Percentiles rank a stretch among this genome's conserved stretches.
phyloP scores from a whole-genome alignment of 2,329 filamentous ascomycete genomes.

The Cadophora sp. region DNA sequence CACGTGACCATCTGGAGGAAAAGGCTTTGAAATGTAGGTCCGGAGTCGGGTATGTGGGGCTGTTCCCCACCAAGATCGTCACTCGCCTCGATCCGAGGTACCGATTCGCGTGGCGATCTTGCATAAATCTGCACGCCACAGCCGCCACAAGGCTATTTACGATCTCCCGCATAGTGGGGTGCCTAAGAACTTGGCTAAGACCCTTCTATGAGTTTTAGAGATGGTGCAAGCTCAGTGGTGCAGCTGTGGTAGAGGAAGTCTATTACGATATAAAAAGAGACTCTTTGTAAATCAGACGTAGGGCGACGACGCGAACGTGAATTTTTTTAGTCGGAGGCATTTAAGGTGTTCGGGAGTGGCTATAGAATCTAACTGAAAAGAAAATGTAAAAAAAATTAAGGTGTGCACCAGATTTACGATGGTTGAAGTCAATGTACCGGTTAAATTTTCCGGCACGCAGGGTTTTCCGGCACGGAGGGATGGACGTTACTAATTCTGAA shows the following conservation, averaged over 20 bases:
- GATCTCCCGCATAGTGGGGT: neutral
- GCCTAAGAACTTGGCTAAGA: neutral
- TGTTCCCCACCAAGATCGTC: neutral
- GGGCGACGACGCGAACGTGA: neutral
- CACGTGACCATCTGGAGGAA: too few species aligned
- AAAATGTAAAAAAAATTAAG: neutral
- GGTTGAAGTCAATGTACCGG: conserved; percentile 15
- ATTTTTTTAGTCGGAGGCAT: conserved; percentile 14
- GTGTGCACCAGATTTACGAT: conserved; percentile 7
- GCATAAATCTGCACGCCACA: neutral
- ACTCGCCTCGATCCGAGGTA: conserved; percentile 6
- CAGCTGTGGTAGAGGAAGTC: neutral
- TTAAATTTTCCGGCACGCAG: too few species aligned
- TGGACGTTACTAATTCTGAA: too few species aligned
- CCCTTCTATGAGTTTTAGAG: neutral
- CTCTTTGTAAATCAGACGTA: neutral
- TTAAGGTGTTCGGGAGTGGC: conserved; percentile 17
- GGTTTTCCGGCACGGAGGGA: too few species aligned
- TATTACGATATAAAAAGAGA: neutral
- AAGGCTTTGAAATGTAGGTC: too few species aligned
- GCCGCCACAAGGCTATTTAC: neutral
- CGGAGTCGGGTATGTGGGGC: neutral
- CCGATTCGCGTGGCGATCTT: neutral
- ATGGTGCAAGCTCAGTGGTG: neutral
- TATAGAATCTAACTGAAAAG: conserved; percentile 14